phyloP scores from a whole-genome alignment of 768 basidiomycete genomes.

The Lactifluus echinatus region DNA sequence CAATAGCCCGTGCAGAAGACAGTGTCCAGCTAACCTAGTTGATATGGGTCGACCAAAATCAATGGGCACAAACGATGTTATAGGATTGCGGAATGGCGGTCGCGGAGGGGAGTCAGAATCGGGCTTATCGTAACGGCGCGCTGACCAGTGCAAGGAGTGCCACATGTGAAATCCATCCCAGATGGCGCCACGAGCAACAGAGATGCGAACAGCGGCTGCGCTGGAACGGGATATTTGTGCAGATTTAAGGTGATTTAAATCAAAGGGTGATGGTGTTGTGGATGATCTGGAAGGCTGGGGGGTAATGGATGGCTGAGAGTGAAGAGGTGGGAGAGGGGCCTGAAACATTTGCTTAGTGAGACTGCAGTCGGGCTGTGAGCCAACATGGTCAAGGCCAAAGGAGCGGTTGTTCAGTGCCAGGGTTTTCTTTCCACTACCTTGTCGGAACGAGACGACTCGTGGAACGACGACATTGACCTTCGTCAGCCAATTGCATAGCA shows the following conservation, averaged over 20 bases:
- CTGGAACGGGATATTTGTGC: slow-evolving; percentile 19
- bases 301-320: background rate
- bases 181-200: slow-evolving; percentile 6
- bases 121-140: slow-evolving; percentile 5
- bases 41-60: slow-evolving; percentile 45
- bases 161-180: slow-evolving; percentile 20
- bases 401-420: background rate
- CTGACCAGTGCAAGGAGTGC: slow-evolving; percentile 19
- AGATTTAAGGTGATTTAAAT: slow-evolving; percentile 6
- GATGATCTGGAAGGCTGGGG: slow-evolving; percentile 6
- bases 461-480: slow-evolving; percentile 37
- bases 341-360: too few species aligned
- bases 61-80: slow-evolving; percentile 33
- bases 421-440: slow-evolving; percentile 1
- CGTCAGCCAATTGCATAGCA: slow-evolving; percentile 60
- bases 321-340: background rate
- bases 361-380: background rate
- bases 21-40: slow-evolving; percentile 52
- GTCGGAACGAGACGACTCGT: slow-evolving; percentile 4
- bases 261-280: slow-evolving; percentile 5
- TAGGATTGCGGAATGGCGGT: slow-evolving; percentile 16
- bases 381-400: background rate
- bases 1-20: slow-evolving; percentile 55
- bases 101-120: slow-evolving; percentile 17
- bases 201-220: slow-evolving; percentile 16